Conservation (phyloP, 2,329 filamentous ascomycete genomes). For the Aspergillus cejpii region DNA sequence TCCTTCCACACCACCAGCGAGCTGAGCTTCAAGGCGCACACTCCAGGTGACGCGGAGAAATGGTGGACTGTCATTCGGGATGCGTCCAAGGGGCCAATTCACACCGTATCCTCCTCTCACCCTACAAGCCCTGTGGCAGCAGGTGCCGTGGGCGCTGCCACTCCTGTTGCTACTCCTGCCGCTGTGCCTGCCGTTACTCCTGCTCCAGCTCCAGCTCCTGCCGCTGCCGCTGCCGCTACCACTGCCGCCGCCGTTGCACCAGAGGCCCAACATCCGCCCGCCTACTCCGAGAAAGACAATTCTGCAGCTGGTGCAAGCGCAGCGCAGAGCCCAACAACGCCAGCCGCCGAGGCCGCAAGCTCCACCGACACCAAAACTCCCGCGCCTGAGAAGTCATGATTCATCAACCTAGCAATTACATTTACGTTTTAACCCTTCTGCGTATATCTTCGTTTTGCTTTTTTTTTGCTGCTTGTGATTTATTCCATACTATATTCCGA, state of each 20-base stretch:
- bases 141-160: neutral
- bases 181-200: no score
- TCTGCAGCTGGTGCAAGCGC: slow-evolving; percentile 1
- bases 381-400: neutral
- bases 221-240: neutral
- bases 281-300: slow-evolving; percentile 23
- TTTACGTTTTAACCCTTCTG: neutral
- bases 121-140: slow-evolving; percentile 12
- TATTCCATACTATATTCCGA: neutral
- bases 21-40: slow-evolving; percentile 80
- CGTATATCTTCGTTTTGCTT: neutral
- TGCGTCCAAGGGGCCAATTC: slow-evolving; percentile 16
- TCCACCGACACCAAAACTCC: neutral
- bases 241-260: no score
- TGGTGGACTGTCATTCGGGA: slow-evolving; percentile 69
- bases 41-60: slow-evolving; percentile 68
- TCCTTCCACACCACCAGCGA: slow-evolving; percentile 76
- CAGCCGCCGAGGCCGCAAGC: neutral
- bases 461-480: neutral
- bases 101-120: slow-evolving; percentile 10
- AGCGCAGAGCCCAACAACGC: neutral
- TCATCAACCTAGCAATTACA: neutral
- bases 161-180: neutral
- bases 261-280: slow-evolving; percentile 24
- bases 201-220: neutral